phyloP scores from a whole-genome alignment of 306 rosid genomes.

The Macrotyloma uniflorum region DNA sequence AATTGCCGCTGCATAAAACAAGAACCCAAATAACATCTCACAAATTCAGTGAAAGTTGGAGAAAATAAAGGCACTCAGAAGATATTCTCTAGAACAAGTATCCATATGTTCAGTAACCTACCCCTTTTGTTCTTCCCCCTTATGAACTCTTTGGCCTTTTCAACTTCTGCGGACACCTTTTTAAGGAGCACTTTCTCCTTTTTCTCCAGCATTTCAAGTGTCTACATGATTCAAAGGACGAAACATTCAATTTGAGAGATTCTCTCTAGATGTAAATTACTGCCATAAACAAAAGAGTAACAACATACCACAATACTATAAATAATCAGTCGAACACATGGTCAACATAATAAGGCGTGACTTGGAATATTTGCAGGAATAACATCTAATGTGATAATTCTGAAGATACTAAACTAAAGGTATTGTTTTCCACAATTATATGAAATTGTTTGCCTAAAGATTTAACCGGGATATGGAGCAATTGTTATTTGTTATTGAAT shows the following conservation, averaged over 20 bases:
- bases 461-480: neutral
- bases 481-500: neutral
- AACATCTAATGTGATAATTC: neutral
- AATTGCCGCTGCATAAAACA: conserved; percentile 73
- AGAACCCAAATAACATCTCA: neutral
- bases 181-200: conserved; percentile 94
- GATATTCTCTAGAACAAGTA: conserved; percentile 13
- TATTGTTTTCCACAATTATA: neutral
- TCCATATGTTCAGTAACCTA: conserved; percentile 36
- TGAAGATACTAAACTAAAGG: neutral
- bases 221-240: conserved; percentile 53
- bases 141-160: conserved; percentile 88
- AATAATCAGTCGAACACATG: neutral
- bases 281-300: neutral
- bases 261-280: neutral
- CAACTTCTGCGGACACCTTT: conserved; percentile 83
- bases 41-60: neutral
- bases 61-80: neutral
- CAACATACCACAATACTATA: neutral
- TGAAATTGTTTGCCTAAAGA: neutral
- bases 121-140: conserved; percentile 87
- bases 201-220: conserved; percentile 99
- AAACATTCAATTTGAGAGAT: conserved; percentile 22
- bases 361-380: neutral
- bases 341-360: neutral